Conservation (phyloP, 1,284 basidiomycete genomes). For the Pterula multifida region DNA sequence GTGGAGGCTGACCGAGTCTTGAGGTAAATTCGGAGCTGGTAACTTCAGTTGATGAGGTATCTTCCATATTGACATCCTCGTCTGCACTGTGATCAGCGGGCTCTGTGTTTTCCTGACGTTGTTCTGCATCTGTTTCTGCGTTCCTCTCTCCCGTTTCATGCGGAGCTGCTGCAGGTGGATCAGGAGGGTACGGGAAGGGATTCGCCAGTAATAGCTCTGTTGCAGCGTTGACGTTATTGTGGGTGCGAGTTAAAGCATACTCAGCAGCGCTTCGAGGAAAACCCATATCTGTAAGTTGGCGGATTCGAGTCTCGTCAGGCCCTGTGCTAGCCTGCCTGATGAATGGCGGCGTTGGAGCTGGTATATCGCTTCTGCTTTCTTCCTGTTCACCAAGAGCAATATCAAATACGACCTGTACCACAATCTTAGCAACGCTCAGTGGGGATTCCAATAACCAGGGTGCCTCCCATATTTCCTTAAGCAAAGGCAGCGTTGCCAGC, state of each 20-base stretch:
- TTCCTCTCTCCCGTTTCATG: constrained; percentile 23
- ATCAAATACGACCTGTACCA: constrained; percentile 73
- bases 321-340: constrained; percentile 31
- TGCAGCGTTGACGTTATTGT: constrained; percentile 85
- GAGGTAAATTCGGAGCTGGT: constrained; percentile 7
- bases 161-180: constrained; percentile 28
- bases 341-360: constrained; percentile 18
- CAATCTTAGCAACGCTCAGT: constrained; percentile 57
- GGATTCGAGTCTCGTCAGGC: constrained; percentile 68
- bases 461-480: constrained; percentile 72
- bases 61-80: constrained; percentile 11
- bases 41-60: constrained; percentile 14
- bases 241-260: constrained; percentile 70
- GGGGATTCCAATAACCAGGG: constrained; percentile 74
- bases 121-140: constrained; percentile 9
- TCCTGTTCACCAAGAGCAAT: constrained; percentile 79
- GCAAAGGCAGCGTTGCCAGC: constrained; percentile 53
- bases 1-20: constrained; percentile 10
- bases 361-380: constrained; percentile 36
- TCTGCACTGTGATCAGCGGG: constrained; percentile 11
- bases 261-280: constrained; percentile 82
- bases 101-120: constrained; percentile 11
- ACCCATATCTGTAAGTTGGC: constrained; percentile 91
- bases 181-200: constrained; percentile 67
- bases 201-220: constrained; percentile 81